Base-by-base conservation (phyloP, 345 rosid genomes). In the Dipteronia sinensis region DNA sequence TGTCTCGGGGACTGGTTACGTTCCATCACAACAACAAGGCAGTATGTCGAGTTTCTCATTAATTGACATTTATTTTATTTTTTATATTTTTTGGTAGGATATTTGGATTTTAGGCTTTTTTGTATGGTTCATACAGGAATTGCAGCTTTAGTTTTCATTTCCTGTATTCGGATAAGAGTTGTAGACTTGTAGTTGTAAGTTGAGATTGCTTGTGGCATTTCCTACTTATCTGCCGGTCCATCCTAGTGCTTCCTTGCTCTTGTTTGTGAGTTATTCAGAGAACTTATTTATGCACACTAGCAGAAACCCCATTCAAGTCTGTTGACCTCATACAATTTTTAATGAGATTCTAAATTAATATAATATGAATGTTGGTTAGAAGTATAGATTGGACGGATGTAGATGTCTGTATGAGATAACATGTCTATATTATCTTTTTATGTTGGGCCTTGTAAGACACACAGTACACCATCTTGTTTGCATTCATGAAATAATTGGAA, bases 1-100 rank as follows among this genome's bases (percentile, higher is more conserved):
- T 90, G 95, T 82, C 88, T 93, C 38, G 87, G 82, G 67, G 95
- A 93, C 76, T 91, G 97, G 98, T 80, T 92, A 83, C 88, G 89
- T 62, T 90, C 98, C 19, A 90, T 91, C 77, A 91, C 96, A 77
- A 91, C 90, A 69, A 92, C 93, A 20, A 87, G 96, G 81, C 96
- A 90, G 96, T 92, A 90, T 44, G 98, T 88, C 17, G 6, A 69
- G 47, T 79, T 80, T 78, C 72, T 77, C 67, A 2, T 16, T 44
- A 22, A 17, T 67, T 61, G 22, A 16, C 8, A 9, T 17, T 62
- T 46, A 3, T 3, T 10, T 6, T 27, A 11, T 19, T 17, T 34
- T 34, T 16, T 9, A 20, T 25, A 20, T 20, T 5, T 59, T n/a
- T 73, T 11, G 46, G 25, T 15, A 8, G 22, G 25, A 53, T 69